These are phyloP conservation scores for Akanthomyces uredinophilus DNA, from an alignment of 2,329 filamentous ascomycete species.

Conservation along the genomic window DNA sequence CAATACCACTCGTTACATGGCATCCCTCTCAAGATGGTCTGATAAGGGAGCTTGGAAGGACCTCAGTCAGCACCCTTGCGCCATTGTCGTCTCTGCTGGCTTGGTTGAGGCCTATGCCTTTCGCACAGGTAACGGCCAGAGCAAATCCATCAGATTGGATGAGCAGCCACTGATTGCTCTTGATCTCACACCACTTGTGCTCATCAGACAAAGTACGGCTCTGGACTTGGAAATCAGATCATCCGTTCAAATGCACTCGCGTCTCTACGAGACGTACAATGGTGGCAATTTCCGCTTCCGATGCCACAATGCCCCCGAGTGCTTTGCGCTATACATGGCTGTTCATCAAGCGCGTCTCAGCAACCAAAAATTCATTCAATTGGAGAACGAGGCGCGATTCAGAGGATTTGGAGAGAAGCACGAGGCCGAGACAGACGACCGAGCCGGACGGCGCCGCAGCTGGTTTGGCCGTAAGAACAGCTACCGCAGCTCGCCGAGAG, in stretches of 20 bases:
- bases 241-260: constrained; percentile 67
- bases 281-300: constrained; percentile 84
- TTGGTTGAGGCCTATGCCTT: constrained; percentile 53
- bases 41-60: constrained; percentile 59
- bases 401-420: constrained; percentile 63
- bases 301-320: constrained; percentile 69
- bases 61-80: constrained; percentile 46
- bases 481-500: constrained; percentile 57
- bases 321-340: constrained; percentile 73
- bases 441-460: constrained; percentile 43
- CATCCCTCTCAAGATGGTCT: constrained; percentile 58
- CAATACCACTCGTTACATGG: constrained; percentile 43
- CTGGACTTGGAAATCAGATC: constrained; percentile 93
- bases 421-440: constrained; percentile 43
- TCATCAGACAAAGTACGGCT: constrained; percentile 82
- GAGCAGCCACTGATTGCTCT: constrained; percentile 56
- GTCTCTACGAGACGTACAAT: constrained; percentile 58
- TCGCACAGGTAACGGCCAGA: constrained; percentile 25
- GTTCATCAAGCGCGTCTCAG: constrained; percentile 88
- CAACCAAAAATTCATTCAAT: constrained; percentile 78
- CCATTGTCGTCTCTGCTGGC: constrained; percentile 52
- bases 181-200: constrained; percentile 85
- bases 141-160: constrained; percentile 20
- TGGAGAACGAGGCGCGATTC: constrained; percentile 63
- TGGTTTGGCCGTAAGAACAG: constrained; percentile 62